phyloP scores from a whole-genome alignment of 805 yeast species.

The Pichia heedii region DNA sequence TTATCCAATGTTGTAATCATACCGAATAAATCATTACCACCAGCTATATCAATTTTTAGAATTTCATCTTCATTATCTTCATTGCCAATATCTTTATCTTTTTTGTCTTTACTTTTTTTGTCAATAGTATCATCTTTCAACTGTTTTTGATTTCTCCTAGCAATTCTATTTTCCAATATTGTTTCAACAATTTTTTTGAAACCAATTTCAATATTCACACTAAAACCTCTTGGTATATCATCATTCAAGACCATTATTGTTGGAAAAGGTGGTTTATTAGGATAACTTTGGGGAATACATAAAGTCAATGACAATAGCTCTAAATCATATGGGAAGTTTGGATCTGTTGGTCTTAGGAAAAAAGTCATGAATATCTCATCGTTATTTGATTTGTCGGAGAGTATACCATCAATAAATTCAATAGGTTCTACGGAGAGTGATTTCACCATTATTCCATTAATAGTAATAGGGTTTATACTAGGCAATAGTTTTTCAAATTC shows the following conservation, averaged over 20 bases:
- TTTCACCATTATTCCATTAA: constrained; percentile 23
- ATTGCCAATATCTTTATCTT: constrained; percentile 9
- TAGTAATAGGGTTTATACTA: constrained; percentile 14
- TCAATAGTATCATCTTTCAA: neutral
- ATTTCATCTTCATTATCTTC: constrained; percentile 9
- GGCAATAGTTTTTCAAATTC: constrained; percentile 19
- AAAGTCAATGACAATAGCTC: constrained; percentile 43
- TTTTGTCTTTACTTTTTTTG: constrained; percentile 10
- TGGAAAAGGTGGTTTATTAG: constrained; percentile 35
- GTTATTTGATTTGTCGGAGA: constrained; percentile 9
- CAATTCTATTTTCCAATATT: constrained; percentile 28
- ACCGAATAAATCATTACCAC: constrained; percentile 44
- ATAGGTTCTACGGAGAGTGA: constrained; percentile 13
- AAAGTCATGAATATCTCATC: constrained; percentile 35
- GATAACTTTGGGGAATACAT: constrained; percentile 48
- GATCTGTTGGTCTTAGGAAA: constrained; percentile 50
- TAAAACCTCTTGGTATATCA: constrained; percentile 62
- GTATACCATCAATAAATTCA: constrained; percentile 13
- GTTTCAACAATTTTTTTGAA: constrained; percentile 37
- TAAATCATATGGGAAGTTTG: constrained; percentile 64
- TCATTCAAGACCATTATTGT: constrained; percentile 49
- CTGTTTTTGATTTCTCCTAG: constrained; percentile 7
- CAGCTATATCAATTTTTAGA: constrained; percentile 26
- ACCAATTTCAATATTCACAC: constrained; percentile 59
- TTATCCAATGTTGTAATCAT: constrained; percentile 47